These are phyloP conservation scores for Candida ficus DNA, from an alignment of 805 yeast species.

Conservation along the genomic window DNA sequence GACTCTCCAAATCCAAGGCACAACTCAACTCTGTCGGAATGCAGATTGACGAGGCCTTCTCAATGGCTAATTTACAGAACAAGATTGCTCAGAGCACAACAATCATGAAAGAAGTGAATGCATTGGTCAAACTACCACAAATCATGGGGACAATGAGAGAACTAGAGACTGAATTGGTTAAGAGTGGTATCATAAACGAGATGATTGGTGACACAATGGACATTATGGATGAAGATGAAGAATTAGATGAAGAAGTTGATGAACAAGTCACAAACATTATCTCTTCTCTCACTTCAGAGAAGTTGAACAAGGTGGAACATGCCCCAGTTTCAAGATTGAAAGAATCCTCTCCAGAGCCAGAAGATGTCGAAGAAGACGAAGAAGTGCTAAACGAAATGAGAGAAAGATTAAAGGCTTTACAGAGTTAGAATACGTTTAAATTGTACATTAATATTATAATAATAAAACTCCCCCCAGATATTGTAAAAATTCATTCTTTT, in stretches of 20 bases:
- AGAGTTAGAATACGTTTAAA: constrained; percentile 34
- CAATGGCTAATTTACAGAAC: constrained; percentile 74
- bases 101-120: constrained; percentile 86
- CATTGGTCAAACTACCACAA: constrained; percentile 72
- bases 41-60: constrained; percentile 90
- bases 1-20: constrained; percentile 77
- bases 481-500: background rate
- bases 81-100: constrained; percentile 73
- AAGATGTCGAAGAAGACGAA: constrained; percentile 61
- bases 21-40: constrained; percentile 79
- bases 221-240: constrained; percentile 56
- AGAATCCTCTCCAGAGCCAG: constrained; percentile 39
- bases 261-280: constrained; percentile 60
- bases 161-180: constrained; percentile 79
- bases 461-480: too few species aligned
- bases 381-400: constrained; percentile 81
- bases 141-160: constrained; percentile 79
- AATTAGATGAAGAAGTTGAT: constrained; percentile 61
- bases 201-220: constrained; percentile 93
- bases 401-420: constrained; percentile 80
- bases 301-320: constrained; percentile 32
- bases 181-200: constrained; percentile 83
- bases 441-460: background rate
- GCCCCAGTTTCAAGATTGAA: constrained; percentile 27
- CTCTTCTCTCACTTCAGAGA: constrained; percentile 38